These are phyloP conservation scores for Solanum tacnaense DNA, from an alignment of 257 asterid species.

Conservation along the genomic window DNA sequence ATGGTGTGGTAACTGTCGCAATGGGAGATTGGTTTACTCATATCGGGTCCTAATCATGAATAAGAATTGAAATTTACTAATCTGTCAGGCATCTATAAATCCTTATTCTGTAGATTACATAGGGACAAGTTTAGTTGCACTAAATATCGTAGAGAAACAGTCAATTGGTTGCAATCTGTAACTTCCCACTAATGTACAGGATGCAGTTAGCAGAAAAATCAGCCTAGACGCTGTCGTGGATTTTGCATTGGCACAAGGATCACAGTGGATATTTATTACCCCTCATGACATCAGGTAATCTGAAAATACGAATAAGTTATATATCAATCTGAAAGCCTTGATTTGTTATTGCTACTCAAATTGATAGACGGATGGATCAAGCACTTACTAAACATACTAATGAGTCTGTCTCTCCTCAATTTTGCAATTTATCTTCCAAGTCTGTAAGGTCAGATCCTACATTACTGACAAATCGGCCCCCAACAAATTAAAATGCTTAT, in stretches of 20 bases:
- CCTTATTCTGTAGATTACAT: not conserved
- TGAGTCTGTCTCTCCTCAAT: not conserved
- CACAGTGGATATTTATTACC: constrained; percentile 95
- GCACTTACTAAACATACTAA: not conserved
- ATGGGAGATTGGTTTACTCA: not conserved
- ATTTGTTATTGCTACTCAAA: not conserved
- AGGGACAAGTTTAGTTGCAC: not conserved
- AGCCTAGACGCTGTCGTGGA: constrained; percentile 87
- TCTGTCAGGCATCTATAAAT: not conserved
- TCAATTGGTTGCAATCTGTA: not conserved
- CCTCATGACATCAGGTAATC: constrained; percentile 90
- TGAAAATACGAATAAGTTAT: not conserved
- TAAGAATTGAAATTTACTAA: not conserved
- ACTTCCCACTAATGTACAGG: constrained; percentile 31
- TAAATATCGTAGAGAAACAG: not conserved
- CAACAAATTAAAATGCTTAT: not conserved
- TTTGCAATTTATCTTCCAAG: not conserved
- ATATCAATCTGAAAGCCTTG: not conserved
- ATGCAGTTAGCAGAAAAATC: constrained; percentile 95
- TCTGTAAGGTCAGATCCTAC: not conserved
- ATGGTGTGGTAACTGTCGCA: not conserved
- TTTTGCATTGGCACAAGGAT: constrained; percentile 85
- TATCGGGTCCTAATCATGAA: not conserved
- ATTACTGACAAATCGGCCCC: not conserved
- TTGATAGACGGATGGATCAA: not conserved